Base-by-base conservation (phyloP, 1,284 basidiomycete genomes). In the Sporisorium reilianum region DNA sequence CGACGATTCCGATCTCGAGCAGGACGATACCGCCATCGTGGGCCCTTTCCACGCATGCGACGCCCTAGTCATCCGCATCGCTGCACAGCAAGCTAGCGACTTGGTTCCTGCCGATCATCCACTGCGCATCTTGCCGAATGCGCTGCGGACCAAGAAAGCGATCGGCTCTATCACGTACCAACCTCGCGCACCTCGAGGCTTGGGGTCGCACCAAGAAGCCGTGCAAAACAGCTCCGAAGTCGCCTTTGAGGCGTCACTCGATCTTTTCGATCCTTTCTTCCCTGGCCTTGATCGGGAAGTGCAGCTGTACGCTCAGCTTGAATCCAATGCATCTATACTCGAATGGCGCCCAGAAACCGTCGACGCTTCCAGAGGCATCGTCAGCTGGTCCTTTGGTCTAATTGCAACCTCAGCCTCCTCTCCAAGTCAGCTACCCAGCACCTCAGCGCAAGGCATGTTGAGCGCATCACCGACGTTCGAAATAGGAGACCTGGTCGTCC, bases 31-130 rank as follows among this genome's bases (percentile, higher is more conserved):
- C 0, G 58, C 60, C 22, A 71, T 75, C n/a, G 44, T 46, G 2
- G 72, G 72, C 4, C 66, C 66, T 0, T 75, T 75, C 20, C 57
- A 69, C 7, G 67, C 72, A 2, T 75, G 66, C 32, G 66, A 75
- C 8, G 66, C 72, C 6, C 55, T 75, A 10, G 57, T 66, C 2
- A 25, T 73, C 5, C 63, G 70, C 16, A 61, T 67, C 5, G 70
- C 70, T 38, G 41, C 58, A 14, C 51, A 56, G 16, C 53, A 64
- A 20, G 68, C 65, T 11, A 61, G 73, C 11, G 57, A 75, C 26
- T 26, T 64, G 3, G 16, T 51, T 22, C 7, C 22, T 1, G 12
- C 38, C 11, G 44, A 38, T 16, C 34, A 46, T 20, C 36, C 46
- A 12, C 26, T 20, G 11, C 56, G 30, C 0, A 23, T 46, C 5